These are phyloP conservation scores for Trypanosoma melophagium DNA, from an alignment of 208 protist genomes.

Conservation along the genomic window DNA sequence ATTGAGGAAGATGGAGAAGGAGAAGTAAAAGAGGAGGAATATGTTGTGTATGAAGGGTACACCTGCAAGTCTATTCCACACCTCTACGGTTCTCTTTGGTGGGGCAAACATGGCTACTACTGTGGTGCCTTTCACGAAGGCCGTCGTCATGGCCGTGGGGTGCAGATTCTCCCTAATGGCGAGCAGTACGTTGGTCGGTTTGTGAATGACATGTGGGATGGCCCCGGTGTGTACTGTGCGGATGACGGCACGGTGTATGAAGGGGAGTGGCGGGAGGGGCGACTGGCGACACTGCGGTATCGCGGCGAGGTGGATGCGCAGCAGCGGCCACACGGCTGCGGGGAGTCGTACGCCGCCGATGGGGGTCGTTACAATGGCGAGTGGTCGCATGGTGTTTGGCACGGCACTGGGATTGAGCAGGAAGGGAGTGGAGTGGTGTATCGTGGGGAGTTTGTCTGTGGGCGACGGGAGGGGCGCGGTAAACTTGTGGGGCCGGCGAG, in stretches of 20 bases:
- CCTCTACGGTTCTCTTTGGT: slow-evolving; percentile 84
- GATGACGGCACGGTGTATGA: slow-evolving; percentile 70
- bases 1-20: background rate
- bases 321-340: slow-evolving; percentile 57
- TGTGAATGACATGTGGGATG: slow-evolving; percentile 57
- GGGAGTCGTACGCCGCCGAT: slow-evolving; percentile 26
- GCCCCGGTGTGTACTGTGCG: slow-evolving; percentile 56
- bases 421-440: slow-evolving; percentile 50
- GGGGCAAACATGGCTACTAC: slow-evolving; percentile 60
- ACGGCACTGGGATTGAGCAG: slow-evolving; percentile 76
- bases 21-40: background rate
- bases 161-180: slow-evolving; percentile 60
- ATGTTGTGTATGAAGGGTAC: slow-evolving; percentile 75
- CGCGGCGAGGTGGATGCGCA: slow-evolving; percentile 71
- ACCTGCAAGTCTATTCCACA: slow-evolving; percentile 61
- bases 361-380: slow-evolving; percentile 80
- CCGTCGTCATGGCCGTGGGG: slow-evolving; percentile 58
- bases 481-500: slow-evolving; percentile 53
- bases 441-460: slow-evolving; percentile 67
- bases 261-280: slow-evolving; percentile 49
- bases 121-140: slow-evolving; percentile 60
- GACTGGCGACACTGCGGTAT: slow-evolving; percentile 48
- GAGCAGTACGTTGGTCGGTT: slow-evolving; percentile 76
- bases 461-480: slow-evolving; percentile 57
- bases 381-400: slow-evolving; percentile 67